These are phyloP conservation scores for Pythium apleroticum DNA, from an alignment of 352 stramenopile species.

Conservation along the genomic window DNA sequence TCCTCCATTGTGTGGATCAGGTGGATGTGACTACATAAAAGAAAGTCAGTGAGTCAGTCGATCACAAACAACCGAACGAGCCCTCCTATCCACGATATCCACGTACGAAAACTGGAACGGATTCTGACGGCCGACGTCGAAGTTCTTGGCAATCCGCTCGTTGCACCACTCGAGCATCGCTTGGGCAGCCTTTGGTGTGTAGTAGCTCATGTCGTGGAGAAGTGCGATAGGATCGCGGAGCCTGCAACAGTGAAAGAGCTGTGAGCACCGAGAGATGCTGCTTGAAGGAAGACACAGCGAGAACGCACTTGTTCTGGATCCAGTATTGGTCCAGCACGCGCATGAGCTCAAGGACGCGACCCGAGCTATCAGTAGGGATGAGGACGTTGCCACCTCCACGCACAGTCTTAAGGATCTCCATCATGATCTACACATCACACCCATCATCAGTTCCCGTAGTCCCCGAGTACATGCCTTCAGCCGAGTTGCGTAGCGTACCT, in stretches of 20 bases:
- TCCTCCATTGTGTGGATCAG: conserved; percentile 86
- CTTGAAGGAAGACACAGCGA: neutral
- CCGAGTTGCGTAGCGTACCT: conserved; percentile 30
- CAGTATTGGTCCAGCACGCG: conserved; percentile 95
- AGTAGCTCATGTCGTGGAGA: conserved; percentile 89
- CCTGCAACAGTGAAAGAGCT: conserved; percentile 28
- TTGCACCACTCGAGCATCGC: conserved; percentile 91
- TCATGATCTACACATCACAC: conserved; percentile 71
- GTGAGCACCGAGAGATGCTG: conserved; percentile 2
- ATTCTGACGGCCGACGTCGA: conserved; percentile 86
- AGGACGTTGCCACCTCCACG: conserved; percentile 94
- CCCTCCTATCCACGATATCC: conserved; percentile 3
- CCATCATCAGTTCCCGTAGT: neutral
- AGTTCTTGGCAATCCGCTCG: conserved; percentile 89
- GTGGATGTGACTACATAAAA: conserved; percentile 71
- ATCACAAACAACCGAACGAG: neutral
- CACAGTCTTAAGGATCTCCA: conserved; percentile 92
- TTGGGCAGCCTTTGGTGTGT: conserved; percentile 84
- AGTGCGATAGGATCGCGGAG: conserved; percentile 83
- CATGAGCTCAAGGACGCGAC: conserved; percentile 94
- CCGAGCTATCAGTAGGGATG: conserved; percentile 93
- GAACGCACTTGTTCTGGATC: conserved; percentile 91
- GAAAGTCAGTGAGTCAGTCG: neutral
- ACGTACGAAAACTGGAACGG: conserved; percentile 87
- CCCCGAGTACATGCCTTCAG: neutral